Base-by-base conservation (phyloP, 1,139 yeast genomes). In the Yamadazyma mexicana region DNA sequence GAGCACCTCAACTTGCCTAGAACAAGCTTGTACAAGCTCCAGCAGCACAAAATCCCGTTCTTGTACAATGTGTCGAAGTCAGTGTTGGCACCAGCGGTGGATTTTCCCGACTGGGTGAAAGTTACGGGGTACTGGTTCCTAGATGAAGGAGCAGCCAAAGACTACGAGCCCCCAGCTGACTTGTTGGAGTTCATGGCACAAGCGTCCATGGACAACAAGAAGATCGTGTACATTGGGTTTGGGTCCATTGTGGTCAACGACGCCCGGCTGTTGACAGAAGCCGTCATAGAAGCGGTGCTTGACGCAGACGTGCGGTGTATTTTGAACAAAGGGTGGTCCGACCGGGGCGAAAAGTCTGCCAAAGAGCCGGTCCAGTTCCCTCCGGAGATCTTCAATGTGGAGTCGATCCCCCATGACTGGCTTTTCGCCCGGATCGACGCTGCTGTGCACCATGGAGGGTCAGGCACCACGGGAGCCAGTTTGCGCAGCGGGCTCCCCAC, bases 61-160 rank as follows among this genome's bases (percentile, higher is more conserved):
- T 61, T 92, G 50, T 91, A 92, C 59, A 88, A 87, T 55, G 83
- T 92, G 2, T 86, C 96, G 1, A 96, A 96, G 2, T 70, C 84
- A 0, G 84, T 91, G 2, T 78, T 91, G 51, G 96, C 96, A 1
- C 96, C 97, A 0, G 85, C 96, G 1, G 85, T 88, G 26, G 98
- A 91, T 60, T 91, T 86, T 60, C 85, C 89, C 14, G 96, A 88
- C 57, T 91, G 98, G 98, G 79, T 91, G 23, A 84, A 77, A 51
- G 96, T 91, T 3, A 87, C 96, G 0, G 98, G 98, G 0, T 92
- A 92, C 58, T 91, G 98, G 98, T 87, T 88, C 54, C 66, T 91
- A 48, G 85, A 88, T 55, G 92, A 86, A 82, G 72, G 81, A 54
- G 61, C 62, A 10, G 71, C 69, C 15, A 56, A 57, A 66, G 58